Conservation (phyloP, 352 stramenopile genomes). For the Phytophthora sansomeana region DNA sequence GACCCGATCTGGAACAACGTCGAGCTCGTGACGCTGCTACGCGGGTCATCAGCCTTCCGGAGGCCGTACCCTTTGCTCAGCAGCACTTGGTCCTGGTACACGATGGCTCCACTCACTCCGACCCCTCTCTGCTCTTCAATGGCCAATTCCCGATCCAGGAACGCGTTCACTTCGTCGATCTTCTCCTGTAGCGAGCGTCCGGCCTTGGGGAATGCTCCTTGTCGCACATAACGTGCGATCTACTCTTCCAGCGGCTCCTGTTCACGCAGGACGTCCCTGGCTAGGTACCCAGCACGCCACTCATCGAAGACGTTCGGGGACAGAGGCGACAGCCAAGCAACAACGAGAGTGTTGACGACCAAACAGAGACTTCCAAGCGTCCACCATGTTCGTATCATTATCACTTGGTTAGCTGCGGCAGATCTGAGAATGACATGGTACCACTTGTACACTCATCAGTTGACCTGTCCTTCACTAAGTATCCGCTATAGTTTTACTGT, state of each 20-base stretch:
- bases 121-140: constrained; percentile 47
- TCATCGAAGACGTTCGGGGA: constrained; percentile 35
- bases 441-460: constrained; percentile 26
- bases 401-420: background rate
- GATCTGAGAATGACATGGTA: constrained; percentile 23
- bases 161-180: constrained; percentile 49
- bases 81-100: constrained; percentile 59
- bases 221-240: constrained; percentile 43
- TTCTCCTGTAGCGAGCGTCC: constrained; percentile 53
- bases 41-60: constrained; percentile 40
- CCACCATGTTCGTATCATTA: constrained; percentile 8
- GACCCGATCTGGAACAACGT: constrained; percentile 80
- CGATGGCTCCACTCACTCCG: constrained; percentile 52
- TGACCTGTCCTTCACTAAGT: constrained; percentile 4
- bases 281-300: constrained; percentile 30
- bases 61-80: constrained; percentile 55
- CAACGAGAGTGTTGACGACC: background rate
- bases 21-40: constrained; percentile 43
- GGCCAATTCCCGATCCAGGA: constrained; percentile 52
- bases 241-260: constrained; percentile 35
- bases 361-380: constrained; percentile 6
- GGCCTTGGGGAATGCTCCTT: constrained; percentile 43
- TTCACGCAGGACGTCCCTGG: constrained; percentile 18
- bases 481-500: constrained; percentile 5
- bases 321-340: constrained; percentile 11